Evolutionary conservation across 495 filamentous ascomycete genomes (phyloP), one percentile per base, ranked within the genome.

Genomic region (Penicillium angulare): DNA sequence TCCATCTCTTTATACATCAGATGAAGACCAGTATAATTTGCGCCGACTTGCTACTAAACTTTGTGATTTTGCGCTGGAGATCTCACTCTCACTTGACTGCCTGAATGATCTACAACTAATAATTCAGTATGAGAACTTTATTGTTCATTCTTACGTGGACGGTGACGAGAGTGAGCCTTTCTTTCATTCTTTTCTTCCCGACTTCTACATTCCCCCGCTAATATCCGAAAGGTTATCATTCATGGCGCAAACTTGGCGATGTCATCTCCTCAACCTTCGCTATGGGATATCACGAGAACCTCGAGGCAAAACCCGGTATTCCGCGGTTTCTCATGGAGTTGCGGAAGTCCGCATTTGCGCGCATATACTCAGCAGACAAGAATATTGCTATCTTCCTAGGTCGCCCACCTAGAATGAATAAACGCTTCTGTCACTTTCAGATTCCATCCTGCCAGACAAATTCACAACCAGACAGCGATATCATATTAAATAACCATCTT

Each of bases 91-190:
- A 7, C 44, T 76, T 21, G 73, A 76, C 39, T 71, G 67, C 38
- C 44, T 76, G 26, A 76, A 76, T 53, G 71, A 74, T 39, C 43
- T 76, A n/a, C 70, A 73, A 33, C 53, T 76, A 10, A 61, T 74
- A 13, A 49, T 73, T 16, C 72, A 75, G 43, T 76, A 74, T 38
- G 73, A 76, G 46, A 76, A 74, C 33, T 73, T 74, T 17, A 74
- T 76, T 32, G 56, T 74, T 1, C 72, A 73, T 44, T 74, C 72
- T 0, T 63, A 68, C 33, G 64, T 73, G n/a, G 67, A 74, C 47
- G 73, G 73, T 22, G 73, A 74, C 43, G 71, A 76, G 47, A 74
- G 73, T 76, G 49, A 23, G 43, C 7, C 24, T 56, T 58, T 43
- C 7, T 7, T 33, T 22, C 3, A 13, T 33, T 36, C 12, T 20